Percentiles rank a stretch among this genome's conserved stretches.
phyloP scores from a whole-genome alignment of 2,329 filamentous ascomycete genomes.

The Dothiorella sarmentorum region DNA sequence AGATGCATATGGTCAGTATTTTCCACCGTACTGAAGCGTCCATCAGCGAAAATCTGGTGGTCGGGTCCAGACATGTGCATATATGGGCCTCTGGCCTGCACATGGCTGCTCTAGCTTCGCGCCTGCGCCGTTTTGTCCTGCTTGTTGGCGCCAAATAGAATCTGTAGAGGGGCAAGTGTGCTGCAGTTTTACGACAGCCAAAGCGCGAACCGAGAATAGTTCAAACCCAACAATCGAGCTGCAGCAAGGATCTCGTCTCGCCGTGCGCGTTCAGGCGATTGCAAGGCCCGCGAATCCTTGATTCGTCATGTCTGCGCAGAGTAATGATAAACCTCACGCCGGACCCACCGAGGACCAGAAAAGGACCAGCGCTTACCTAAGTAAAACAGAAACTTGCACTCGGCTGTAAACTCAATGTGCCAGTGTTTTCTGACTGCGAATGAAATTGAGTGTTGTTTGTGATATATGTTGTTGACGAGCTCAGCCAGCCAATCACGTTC shows the following conservation, averaged over 20 bases:
- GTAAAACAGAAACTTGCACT: no score
- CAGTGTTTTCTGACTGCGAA: no score
- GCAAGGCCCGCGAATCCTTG: conserved; percentile 27
- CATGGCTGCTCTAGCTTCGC: conserved; percentile 30
- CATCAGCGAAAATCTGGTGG: conserved; percentile 26
- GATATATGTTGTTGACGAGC: background rate
- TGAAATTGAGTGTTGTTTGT: no score
- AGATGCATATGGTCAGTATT: no score
- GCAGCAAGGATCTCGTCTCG: conserved; percentile 29
- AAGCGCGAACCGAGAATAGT: background rate
- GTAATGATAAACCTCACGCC: no score
- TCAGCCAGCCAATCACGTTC: background rate
- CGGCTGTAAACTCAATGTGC: no score
- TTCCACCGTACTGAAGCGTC: conserved; percentile 20
- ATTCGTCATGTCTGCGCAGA: no score
- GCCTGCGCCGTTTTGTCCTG: conserved; percentile 24
- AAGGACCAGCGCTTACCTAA: no score
- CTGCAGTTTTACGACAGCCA: no score
- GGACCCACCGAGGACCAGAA: no score
- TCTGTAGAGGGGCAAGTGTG: conserved; percentile 9
- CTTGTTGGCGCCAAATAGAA: conserved; percentile 25
- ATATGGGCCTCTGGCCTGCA: conserved; percentile 24
- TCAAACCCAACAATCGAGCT: conserved; percentile 26
- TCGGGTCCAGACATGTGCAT: conserved; percentile 21
- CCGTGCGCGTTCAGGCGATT: conserved; percentile 20